Base-by-base conservation (phyloP, 441 rosid genomes). In the Populus hybrid region DNA sequence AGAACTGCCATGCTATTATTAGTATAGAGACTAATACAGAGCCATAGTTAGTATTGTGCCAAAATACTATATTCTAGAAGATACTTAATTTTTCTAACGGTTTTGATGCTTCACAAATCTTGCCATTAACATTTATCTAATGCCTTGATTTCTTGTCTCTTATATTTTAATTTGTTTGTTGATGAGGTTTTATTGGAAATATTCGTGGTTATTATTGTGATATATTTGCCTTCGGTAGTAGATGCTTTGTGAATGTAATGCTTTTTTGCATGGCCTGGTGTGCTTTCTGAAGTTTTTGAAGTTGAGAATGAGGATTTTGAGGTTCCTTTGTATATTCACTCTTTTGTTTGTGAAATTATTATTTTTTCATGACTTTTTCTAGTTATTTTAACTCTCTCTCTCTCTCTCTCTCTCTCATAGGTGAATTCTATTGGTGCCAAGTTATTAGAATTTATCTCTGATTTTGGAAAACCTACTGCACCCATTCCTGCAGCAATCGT, bases 401-500 rank as follows among this genome's bases (percentile, higher is more conserved):
- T 59, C 65, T 72, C 59, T 18, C 69, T 76, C 69, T 76, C 74
- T n/a, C 67, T 76, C 74, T n/a, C 30, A 81, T 85, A 94, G 99
- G 98, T 97, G 72, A 97, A 97, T 87, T 80, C 88, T 78, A 83
- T 93, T 85, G 99, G 99, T 71, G 99, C 99, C 67, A 81, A 93
- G 88, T 91, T 97, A 67, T 82, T 97, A 78, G 97, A 95, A 83
- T 97, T 89, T 78, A 89, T 97, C 81, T 90, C 99, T 61, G 98
- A 95, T 87, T 95, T 92, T 85, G 99, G 98, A 78, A 97, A 86
- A 81, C 90, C 97, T 74, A 84, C 92, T 78, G 93, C 99, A 73
- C 98, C 99, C 24, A 84, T 86, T 83, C 99, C 99, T 76, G 99
- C 99, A 40, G 99, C 99, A 77, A 90, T 97, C 79, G 98, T 97